phyloP scores from a whole-genome alignment of 768 basidiomycete genomes.

The Strobilomyces confusus region DNA sequence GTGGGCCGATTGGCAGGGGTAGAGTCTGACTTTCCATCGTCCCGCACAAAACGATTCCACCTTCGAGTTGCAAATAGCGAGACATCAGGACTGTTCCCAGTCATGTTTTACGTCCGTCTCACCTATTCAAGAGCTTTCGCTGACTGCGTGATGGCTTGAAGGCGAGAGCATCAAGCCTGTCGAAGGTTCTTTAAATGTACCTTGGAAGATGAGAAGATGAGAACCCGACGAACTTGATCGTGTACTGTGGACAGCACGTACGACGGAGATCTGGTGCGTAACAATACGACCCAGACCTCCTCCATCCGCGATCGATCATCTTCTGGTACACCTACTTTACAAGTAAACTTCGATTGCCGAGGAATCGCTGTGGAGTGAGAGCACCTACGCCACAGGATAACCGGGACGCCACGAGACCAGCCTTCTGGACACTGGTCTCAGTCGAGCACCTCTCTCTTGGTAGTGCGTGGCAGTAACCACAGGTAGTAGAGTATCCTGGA shows the following conservation, averaged over 20 bases:
- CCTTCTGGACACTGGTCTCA: constrained; percentile 43
- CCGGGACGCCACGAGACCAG: constrained; percentile 45
- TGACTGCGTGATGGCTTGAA: constrained; percentile 75
- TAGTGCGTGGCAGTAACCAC: constrained; percentile 68
- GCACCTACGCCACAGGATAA: constrained; percentile 50
- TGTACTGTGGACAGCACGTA: constrained; percentile 93
- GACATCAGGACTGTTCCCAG: background rate
- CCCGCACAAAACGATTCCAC: constrained; percentile 67
- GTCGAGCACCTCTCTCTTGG: constrained; percentile 43
- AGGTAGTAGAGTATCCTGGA: constrained; percentile 40
- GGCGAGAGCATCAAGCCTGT: constrained; percentile 59
- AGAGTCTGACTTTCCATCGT: constrained; percentile 35
- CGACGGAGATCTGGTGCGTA: constrained; percentile 81
- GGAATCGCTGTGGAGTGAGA: background rate
- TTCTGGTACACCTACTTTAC: constrained; percentile 61
- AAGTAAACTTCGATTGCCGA: constrained; percentile 1
- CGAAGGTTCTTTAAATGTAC: constrained; percentile 14
- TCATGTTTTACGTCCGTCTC: constrained; percentile 1
- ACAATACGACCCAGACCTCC: constrained; percentile 76
- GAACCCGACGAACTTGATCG: constrained; percentile 64
- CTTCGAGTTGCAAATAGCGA: constrained; percentile 32
- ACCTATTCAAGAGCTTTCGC: constrained; percentile 72
- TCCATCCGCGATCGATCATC: constrained; percentile 86
- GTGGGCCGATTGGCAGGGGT: constrained; percentile 5
- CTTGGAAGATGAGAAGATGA: constrained; percentile 1